These are phyloP conservation scores for Eleusine coracana DNA, from an alignment of 176 grass and related monocot species.

Conservation along the genomic window DNA sequence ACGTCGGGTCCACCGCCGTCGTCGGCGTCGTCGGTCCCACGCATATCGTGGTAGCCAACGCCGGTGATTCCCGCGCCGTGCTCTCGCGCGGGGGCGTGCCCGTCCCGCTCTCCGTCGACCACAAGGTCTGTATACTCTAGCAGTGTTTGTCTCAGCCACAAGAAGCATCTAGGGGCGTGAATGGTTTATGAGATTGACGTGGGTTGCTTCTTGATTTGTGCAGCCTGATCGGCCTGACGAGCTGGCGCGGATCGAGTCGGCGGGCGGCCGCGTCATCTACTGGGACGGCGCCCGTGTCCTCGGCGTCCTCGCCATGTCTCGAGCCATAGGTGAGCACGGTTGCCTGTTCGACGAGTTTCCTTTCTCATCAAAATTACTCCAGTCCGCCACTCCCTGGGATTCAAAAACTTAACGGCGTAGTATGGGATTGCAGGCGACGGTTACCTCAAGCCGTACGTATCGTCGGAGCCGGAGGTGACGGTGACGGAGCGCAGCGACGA, in stretches of 20 bases:
- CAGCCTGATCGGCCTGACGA: slow-evolving; percentile 95
- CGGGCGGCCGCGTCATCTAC: slow-evolving; percentile 90
- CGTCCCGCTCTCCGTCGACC: slow-evolving; percentile 74
- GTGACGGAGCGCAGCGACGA: slow-evolving; percentile 71
- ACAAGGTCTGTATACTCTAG: slow-evolving; percentile 55
- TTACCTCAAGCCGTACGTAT: slow-evolving; percentile 85
- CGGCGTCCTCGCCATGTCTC: slow-evolving; percentile 92
- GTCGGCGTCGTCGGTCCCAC: slow-evolving; percentile 65
- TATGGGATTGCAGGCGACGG: slow-evolving; percentile 56
- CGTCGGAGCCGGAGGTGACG: slow-evolving; percentile 83
- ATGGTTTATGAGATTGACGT: slow-evolving; percentile 14
- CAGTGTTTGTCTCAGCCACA: background rate
- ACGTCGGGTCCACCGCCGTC: slow-evolving; percentile 86
- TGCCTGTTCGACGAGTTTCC: background rate
- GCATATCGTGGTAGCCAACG: slow-evolving; percentile 71
- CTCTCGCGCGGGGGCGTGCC: slow-evolving; percentile 68
- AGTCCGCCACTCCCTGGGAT: background rate
- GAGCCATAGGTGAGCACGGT: slow-evolving; percentile 76
- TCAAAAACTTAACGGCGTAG: background rate
- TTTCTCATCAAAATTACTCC: background rate
- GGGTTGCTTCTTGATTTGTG: background rate
- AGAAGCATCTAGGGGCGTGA: background rate
- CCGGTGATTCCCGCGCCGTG: slow-evolving; percentile 90
- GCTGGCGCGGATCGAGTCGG: slow-evolving; percentile 78
- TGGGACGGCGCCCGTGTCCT: slow-evolving; percentile 91